Evolutionary conservation across 768 basidiomycete species (phyloP).

Genomic region (Serpula lacrymans): DNA sequence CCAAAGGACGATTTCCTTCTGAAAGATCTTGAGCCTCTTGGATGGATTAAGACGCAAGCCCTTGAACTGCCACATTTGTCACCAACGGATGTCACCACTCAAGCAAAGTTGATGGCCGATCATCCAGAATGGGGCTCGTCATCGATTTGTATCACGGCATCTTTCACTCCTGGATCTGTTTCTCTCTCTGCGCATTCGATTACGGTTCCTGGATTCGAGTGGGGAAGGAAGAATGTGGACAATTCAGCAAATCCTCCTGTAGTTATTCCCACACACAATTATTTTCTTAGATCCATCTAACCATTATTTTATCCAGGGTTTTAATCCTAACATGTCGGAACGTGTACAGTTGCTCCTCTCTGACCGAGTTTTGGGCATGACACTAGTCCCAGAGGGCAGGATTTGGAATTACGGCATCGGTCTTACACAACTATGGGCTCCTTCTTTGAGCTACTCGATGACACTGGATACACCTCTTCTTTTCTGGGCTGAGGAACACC

Average conservation of each 20-base stretch:
- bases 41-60: slow-evolving; percentile 97
- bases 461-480: slow-evolving; percentile 87
- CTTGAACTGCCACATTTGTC: slow-evolving; percentile 90
- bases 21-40: slow-evolving; percentile 92
- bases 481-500: slow-evolving; percentile 96
- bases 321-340: slow-evolving; percentile 99
- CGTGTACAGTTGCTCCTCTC: slow-evolving; percentile 90
- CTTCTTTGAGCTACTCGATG: slow-evolving; percentile 77
- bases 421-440: slow-evolving; percentile 87
- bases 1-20: slow-evolving; percentile 94
- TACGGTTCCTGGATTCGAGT: slow-evolving; percentile 92
- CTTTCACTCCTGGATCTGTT: slow-evolving; percentile 97
- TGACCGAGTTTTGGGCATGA: slow-evolving; percentile 95
- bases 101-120: slow-evolving; percentile 95
- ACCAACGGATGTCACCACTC: slow-evolving; percentile 89
- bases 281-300: slow-evolving; percentile 4
- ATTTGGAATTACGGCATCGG: slow-evolving; percentile 98
- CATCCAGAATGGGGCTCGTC: slow-evolving; percentile 94
- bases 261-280: slow-evolving; percentile 9
- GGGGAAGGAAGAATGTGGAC: slow-evolving; percentile 93
- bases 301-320: slow-evolving; percentile 50
- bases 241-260: slow-evolving; percentile 78
- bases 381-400: slow-evolving; percentile 87
- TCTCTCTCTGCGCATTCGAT: slow-evolving; percentile 92
- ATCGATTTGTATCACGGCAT: slow-evolving; percentile 89